phyloP scores from a whole-genome alignment of 2,329 filamentous ascomycete genomes.

The Botrytis fragariae region DNA sequence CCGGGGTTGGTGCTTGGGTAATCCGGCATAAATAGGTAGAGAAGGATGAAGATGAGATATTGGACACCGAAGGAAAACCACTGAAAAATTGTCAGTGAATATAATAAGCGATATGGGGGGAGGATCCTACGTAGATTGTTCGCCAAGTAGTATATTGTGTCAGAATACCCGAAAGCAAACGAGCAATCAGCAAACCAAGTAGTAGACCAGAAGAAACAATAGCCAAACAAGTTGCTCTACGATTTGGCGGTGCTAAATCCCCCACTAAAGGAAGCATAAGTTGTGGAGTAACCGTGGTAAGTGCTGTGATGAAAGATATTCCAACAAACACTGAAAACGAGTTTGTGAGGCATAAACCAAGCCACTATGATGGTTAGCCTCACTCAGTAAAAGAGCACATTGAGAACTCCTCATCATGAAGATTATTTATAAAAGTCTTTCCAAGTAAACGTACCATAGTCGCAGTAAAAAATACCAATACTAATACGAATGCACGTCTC shows the following conservation, averaged over 20 bases:
- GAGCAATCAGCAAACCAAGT: constrained; percentile 72
- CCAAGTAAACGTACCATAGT: constrained; percentile 52
- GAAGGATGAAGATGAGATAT: constrained; percentile 59
- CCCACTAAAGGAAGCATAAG: constrained; percentile 78
- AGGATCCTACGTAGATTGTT: constrained; percentile 56
- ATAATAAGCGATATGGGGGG: no score
- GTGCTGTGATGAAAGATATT: constrained; percentile 69
- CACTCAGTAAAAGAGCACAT: background rate
- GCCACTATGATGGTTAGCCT: constrained; percentile 47
- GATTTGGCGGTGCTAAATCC: constrained; percentile 68
- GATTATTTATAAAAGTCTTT: background rate
- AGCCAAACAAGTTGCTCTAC: constrained; percentile 67
- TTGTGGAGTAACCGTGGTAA: constrained; percentile 78
- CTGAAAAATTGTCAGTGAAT: background rate
- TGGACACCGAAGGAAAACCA: constrained; percentile 74
- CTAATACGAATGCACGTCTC: constrained; percentile 66
- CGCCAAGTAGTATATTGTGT: constrained; percentile 74
- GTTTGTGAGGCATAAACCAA: constrained; percentile 68
- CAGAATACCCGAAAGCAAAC: constrained; percentile 72
- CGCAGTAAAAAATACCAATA: constrained; percentile 65
- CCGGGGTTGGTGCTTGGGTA: constrained; percentile 72
- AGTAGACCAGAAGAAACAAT: constrained; percentile 74
- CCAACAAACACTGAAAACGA: constrained; percentile 63
- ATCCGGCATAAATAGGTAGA: constrained; percentile 76
- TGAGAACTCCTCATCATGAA: no score